Percentiles rank a stretch among this genome's conserved stretches.
Conservation (phyloP, 352 stramenopile species). For the Globisporangium cystogenes region DNA sequence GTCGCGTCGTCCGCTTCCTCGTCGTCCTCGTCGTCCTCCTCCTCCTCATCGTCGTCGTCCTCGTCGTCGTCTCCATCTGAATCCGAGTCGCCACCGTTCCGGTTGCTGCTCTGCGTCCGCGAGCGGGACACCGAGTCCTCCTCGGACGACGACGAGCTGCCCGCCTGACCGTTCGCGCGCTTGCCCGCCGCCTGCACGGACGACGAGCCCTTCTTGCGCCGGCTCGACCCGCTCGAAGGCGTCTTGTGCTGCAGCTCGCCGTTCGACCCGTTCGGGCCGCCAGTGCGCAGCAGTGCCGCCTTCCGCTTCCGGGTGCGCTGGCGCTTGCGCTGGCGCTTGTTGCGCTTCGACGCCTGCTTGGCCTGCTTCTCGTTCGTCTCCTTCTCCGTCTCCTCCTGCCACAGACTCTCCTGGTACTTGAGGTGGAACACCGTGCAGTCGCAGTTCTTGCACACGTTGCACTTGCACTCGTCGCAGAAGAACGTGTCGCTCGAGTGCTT, state of each 20-base stretch:
- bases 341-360: conserved; percentile 81
- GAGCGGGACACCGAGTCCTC: conserved; percentile 24
- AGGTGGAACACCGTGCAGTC: conserved; percentile 98
- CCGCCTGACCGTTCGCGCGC: not conserved
- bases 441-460: conserved; percentile 96
- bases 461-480: conserved; percentile 98
- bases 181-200: not conserved
- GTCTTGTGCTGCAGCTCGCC: conserved; percentile 30
- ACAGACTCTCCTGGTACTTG: conserved; percentile 95
- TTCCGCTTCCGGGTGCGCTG: conserved; percentile 82
- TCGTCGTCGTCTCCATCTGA: conserved; percentile 47
- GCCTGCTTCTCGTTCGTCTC: conserved; percentile 88
- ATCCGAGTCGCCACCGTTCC: conserved; percentile 49
- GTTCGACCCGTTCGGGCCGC: conserved; percentile 1
- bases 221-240: conserved; percentile 15
- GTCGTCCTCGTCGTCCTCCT: conserved; percentile 27
- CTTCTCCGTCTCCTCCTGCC: conserved; percentile 92
- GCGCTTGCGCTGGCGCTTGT: conserved; percentile 82
- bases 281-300: conserved; percentile 32
- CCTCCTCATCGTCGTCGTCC: conserved; percentile 22
- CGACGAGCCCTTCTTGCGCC: conserved; percentile 10
- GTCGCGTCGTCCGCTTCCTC: conserved; percentile 20
- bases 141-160: conserved; percentile 33
- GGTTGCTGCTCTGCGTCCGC: conserved; percentile 18
- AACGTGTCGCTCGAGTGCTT: conserved; percentile 93